phyloP scores from a whole-genome alignment of 169 alveolate genomes.

The Hepatocystis sp. region DNA sequence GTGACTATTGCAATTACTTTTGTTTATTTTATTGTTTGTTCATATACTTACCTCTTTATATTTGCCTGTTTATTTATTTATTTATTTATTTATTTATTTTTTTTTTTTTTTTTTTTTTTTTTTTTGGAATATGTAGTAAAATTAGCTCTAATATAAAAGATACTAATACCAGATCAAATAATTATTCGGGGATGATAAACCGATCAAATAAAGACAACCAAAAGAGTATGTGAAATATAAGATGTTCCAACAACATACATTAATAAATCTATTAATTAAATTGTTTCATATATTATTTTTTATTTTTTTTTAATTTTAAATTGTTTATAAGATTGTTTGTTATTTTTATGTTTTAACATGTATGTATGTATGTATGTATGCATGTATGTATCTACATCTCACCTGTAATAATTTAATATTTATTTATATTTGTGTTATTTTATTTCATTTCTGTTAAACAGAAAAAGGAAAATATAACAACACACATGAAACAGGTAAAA shows the following conservation, averaged over 20 bases:
- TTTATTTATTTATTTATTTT: no score
- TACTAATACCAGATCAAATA: slow-evolving; percentile 14
- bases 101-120: slow-evolving; percentile 5
- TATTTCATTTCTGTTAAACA: slow-evolving; percentile 5
- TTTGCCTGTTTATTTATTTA: no score
- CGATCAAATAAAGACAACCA: slow-evolving; percentile 9
- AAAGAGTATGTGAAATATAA: slow-evolving; percentile 7
- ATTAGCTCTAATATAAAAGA: slow-evolving; percentile 26
- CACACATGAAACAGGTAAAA: slow-evolving; percentile 29
- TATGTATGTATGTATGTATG: background rate
- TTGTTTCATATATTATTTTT: background rate
- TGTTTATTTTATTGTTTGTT: no score
- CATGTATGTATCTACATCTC: background rate
- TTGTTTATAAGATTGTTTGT: no score
- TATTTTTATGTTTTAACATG: no score
- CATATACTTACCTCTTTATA: no score
- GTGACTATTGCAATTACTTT: no score
- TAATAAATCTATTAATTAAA: background rate
- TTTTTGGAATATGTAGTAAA: slow-evolving; percentile 31
- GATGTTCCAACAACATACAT: slow-evolving; percentile 21
- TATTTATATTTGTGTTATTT: background rate
- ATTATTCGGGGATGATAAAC: slow-evolving; percentile 5
- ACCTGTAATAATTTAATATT: background rate
- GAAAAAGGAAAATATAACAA: slow-evolving; percentile 21
- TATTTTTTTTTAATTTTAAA: slow-evolving; percentile 7